Evolutionary conservation across 768 basidiomycete genomes (phyloP).

Genomic region (Mycena rebaudengoi): DNA sequence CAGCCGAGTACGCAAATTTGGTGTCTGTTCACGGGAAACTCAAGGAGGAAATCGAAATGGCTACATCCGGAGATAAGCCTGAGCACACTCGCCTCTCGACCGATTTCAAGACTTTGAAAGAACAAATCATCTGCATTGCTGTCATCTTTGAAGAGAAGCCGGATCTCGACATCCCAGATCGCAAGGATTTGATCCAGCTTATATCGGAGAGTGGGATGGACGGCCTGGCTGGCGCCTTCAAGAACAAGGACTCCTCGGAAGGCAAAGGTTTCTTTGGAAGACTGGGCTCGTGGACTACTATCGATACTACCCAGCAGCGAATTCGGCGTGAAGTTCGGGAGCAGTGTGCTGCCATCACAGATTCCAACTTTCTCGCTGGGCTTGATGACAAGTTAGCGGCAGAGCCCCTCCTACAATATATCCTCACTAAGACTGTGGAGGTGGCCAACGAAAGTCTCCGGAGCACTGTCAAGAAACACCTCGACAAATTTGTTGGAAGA

Average conservation of each 20-base stretch:
- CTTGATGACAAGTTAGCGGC: slow-evolving; percentile 13
- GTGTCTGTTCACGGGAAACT: slow-evolving; percentile 3
- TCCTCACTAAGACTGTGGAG: slow-evolving; percentile 13
- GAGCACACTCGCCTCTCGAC: not conserved
- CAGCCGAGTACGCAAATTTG: slow-evolving; percentile 13
- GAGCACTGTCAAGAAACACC: not conserved
- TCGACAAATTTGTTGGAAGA: not conserved
- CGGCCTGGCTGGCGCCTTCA: not conserved
- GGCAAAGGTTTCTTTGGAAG: not conserved
- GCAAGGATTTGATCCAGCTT: slow-evolving; percentile 22
- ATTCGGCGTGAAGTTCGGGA: slow-evolving; percentile 8
- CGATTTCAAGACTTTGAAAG: slow-evolving; percentile 23
- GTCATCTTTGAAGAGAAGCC: slow-evolving; percentile 10
- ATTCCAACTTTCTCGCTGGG: slow-evolving; percentile 16
- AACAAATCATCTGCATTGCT: slow-evolving; percentile 19
- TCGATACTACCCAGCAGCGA: slow-evolving; percentile 1
- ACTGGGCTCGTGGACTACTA: not conserved
- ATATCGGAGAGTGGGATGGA: slow-evolving; percentile 9
- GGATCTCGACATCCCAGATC: slow-evolving; percentile 17
- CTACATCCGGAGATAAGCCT: not conserved
- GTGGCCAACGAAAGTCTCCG: slow-evolving; percentile 3
- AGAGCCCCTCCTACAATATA: slow-evolving; percentile 22
- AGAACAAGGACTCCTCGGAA: slow-evolving; percentile 7
- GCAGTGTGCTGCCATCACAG: not conserved
- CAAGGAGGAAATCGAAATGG: slow-evolving; percentile 16